Evolutionary conservation across 306 rosid species (phyloP), one percentile per base, ranked within the genome.

Genomic region (Lathyrus oleraceus): DNA sequence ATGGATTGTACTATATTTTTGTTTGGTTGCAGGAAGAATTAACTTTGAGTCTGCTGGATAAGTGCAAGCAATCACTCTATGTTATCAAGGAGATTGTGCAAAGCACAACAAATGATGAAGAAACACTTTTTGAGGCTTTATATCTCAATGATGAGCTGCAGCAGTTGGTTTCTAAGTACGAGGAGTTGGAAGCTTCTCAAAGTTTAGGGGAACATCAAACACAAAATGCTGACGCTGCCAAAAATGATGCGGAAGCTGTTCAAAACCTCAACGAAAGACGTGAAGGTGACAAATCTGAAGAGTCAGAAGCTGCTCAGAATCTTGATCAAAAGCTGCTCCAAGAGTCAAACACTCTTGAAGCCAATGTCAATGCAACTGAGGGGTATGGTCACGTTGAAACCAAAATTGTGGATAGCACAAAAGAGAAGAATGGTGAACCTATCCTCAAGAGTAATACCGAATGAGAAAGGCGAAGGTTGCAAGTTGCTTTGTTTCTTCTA

Each of bases 131-230:
- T 71, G 96, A 90, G 84, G 94, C 95, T 70, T 76, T 90, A 54
- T 77, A 82, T 83, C 90, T 90, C 59, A 85, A 90, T 57, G 96
- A 90, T 73, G 96, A 90, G 74, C 87, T 90, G 73, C 88, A 86
- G 58, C 89, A 79, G 52, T 68, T 90, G 23, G 71, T 90, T 74
- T 86, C 88, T 57, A 87, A 84, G 76, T 86, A 82, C 23, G 88
- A 86, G 73, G 83, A 82, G 76, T 73, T 82, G 86, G 94, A 86
- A 79, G 82, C 76, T 76, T 74, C 81, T 76, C 84, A 76, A 71
- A 48, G 68, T 0, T 54, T 84, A 2, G 84, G 30, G 69, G 80
- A 52, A 59, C 76, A 77, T 45, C 77, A 54, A 12, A 72, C 66
- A 72, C 79, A 13, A 68, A 81, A 59, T 63, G 69, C 77, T 3